Evolutionary conservation across 805 yeast species (phyloP).

Genomic region (Yarrowia divulgata): DNA sequence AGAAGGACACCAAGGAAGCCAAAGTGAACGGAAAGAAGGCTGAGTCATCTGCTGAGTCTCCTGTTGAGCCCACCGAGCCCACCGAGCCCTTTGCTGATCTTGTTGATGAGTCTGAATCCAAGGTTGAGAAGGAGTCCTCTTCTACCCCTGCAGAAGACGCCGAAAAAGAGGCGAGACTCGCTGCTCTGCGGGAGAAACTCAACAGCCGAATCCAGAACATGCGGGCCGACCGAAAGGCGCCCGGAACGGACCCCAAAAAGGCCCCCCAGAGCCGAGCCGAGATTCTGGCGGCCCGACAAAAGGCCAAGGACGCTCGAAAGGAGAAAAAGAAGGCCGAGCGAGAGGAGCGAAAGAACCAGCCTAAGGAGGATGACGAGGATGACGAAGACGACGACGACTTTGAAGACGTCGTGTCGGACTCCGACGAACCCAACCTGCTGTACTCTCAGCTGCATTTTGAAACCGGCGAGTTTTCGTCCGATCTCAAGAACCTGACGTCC

Average conservation of each 20-base stretch:
- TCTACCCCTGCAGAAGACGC: constrained; percentile 30
- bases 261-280: constrained; percentile 88
- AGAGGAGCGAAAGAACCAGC: constrained; percentile 46
- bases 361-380: constrained; percentile 48
- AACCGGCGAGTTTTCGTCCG: constrained; percentile 84
- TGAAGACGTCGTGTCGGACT: background rate
- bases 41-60: background rate
- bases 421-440: constrained; percentile 42
- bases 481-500: constrained; percentile 61
- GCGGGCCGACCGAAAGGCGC: constrained; percentile 87
- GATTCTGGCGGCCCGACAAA: constrained; percentile 69
- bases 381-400: constrained; percentile 49
- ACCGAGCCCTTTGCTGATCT: constrained; percentile 19
- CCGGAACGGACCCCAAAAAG: constrained; percentile 80
- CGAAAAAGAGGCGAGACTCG: constrained; percentile 54
- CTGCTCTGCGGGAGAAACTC: constrained; percentile 77
- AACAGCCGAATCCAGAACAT: constrained; percentile 72
- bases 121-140: background rate
- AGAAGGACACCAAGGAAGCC: constrained; percentile 39
- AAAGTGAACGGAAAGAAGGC: background rate
- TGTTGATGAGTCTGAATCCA: constrained; percentile 45
- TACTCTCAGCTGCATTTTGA: constrained; percentile 55
- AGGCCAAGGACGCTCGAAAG: constrained; percentile 54
- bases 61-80: constrained; percentile 41
- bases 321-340: constrained; percentile 51